Base-by-base conservation (phyloP, 176 grass and related monocot genomes). In the Oryza punctata region DNA sequence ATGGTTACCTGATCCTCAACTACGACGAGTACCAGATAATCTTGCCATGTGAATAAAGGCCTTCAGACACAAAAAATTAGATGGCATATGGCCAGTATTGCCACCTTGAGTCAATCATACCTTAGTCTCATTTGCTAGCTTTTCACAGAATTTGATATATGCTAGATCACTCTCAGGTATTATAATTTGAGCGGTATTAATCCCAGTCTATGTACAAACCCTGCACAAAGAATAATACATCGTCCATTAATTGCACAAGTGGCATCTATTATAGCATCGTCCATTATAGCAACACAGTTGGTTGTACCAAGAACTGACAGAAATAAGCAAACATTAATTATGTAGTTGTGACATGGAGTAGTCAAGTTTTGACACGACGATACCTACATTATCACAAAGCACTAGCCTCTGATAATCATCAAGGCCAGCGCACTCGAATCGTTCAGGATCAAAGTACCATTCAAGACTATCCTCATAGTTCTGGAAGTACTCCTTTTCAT, bases 371-470 rank as follows among this genome's bases (percentile, higher is more conserved):
- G 33, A 35, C 33, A 35, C 33, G 15, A 47, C 43, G 3, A 18
- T 38, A 45, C 70, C 44, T 73, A 83, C 81, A 74, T 23, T 7
- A 15, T 43, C 2, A 69, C 8, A 32, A 52, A 83, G 81, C 72
- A 75, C 81, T 27, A 84, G 81, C 12, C 81, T 29, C 63, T 85
- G 82, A 49, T 85, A 85, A 35, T 78, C 26, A 23, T 63, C 74
- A 43, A 18, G 46, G 50, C 0, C 0, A 4, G 74, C 5, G 0
- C 1, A 0, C 38, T 33, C 7, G 49, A 6, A 71, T 12, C 14
- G 38, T 46, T 85, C 37, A 45, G 25, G 66, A 78, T 78, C 18
- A 2, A 85, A 85, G 50, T 47, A 78, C 74, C 83, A 78, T 47
- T 85, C 75, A 12, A 24, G 12, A 8, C 21, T 35, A 12, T 57